Evolutionary conservation across 345 rosid genomes (phyloP).

Genomic region (Mercurialis annua): DNA sequence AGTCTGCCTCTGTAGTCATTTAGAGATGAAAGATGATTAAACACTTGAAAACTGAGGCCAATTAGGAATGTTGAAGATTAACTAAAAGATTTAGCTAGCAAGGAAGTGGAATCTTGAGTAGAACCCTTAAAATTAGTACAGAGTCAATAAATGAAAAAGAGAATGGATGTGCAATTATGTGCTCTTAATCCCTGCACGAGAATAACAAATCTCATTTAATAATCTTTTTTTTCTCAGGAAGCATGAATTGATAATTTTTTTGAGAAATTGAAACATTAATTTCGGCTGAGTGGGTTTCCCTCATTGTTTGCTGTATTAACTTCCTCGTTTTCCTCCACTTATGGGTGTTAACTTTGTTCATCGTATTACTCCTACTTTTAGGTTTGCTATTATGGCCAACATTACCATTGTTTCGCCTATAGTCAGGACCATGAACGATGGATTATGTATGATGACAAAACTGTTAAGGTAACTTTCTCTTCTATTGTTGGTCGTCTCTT

Average conservation of each 20-base stretch:
- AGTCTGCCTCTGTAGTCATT: too few species aligned
- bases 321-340: not conserved
- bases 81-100: not conserved
- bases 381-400: conserved; percentile 99
- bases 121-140: not conserved
- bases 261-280: not conserved
- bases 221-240: not conserved
- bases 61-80: not conserved
- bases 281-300: not conserved
- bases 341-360: not conserved
- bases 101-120: not conserved
- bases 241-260: not conserved
- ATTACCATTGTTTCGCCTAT: conserved; percentile 95
- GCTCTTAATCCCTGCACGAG: not conserved
- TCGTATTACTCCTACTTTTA: conserved; percentile 29
- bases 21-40: not conserved
- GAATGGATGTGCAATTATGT: not conserved
- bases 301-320: not conserved
- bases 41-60: not conserved
- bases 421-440: conserved; percentile 64
- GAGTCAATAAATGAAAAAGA: not conserved
- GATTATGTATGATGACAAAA: conserved; percentile 97
- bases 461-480: conserved; percentile 62
- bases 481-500: not conserved
- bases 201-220: not conserved